These are phyloP conservation scores for Penicillium brevicompactum DNA, from an alignment of 2,329 filamentous ascomycete species.

Conservation along the genomic window DNA sequence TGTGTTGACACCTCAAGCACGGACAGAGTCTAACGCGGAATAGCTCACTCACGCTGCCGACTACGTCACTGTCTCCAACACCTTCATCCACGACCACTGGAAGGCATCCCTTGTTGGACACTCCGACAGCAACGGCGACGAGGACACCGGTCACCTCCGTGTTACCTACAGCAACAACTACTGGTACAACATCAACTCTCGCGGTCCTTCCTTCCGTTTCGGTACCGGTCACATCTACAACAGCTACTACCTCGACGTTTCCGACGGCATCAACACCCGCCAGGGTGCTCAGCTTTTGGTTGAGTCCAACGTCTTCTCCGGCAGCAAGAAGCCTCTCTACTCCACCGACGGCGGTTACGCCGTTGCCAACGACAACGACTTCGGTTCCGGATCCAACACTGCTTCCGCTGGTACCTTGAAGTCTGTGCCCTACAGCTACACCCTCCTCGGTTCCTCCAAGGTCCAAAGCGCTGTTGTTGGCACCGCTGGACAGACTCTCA, in stretches of 20 bases:
- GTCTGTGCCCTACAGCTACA: slow-evolving; percentile 58
- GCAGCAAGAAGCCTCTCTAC: slow-evolving; percentile 49
- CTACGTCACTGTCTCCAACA: slow-evolving; percentile 57
- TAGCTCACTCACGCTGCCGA: slow-evolving; percentile 62
- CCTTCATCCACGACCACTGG: slow-evolving; percentile 61
- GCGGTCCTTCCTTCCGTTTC: slow-evolving; percentile 65
- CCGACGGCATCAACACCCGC: slow-evolving; percentile 59
- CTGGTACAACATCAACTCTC: slow-evolving; percentile 66
- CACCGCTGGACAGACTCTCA: slow-evolving; percentile 38
- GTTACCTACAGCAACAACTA: slow-evolving; percentile 70
- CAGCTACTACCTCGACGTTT: slow-evolving; percentile 50
- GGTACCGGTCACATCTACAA: slow-evolving; percentile 66
- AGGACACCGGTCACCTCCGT: slow-evolving; percentile 64
- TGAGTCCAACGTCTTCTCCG: slow-evolving; percentile 57
- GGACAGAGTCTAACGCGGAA: too few relatives aligned
- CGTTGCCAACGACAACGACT: slow-evolving; percentile 49
- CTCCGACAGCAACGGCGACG: slow-evolving; percentile 58
- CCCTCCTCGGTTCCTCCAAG: slow-evolving; percentile 51
- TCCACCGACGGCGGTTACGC: slow-evolving; percentile 51
- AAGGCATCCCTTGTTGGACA: slow-evolving; percentile 64
- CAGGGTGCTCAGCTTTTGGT: slow-evolving; percentile 61
- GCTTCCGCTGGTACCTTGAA: slow-evolving; percentile 56
- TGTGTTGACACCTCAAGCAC: neutral
- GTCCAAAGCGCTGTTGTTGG: slow-evolving; percentile 50
- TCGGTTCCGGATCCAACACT: slow-evolving; percentile 50